Conservation (phyloP, 1,139 yeast genomes). For the Debaryomycetaceae sp. region DNA sequence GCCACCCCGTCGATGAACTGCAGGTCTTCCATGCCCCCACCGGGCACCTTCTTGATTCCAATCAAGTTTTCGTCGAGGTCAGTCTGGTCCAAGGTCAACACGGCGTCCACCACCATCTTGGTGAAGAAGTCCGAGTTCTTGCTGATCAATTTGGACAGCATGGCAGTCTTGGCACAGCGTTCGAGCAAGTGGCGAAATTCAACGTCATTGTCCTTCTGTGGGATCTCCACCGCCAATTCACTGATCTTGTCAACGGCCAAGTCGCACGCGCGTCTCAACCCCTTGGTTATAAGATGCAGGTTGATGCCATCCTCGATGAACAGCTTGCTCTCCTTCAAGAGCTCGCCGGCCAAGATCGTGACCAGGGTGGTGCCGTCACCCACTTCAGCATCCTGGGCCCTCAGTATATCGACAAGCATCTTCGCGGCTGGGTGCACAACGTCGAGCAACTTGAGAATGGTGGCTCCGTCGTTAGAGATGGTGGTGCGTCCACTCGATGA, state of each 20-base stretch:
- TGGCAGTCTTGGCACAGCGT: conserved; percentile 94
- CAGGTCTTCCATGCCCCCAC: conserved; percentile 96
- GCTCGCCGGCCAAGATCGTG: conserved; percentile 89
- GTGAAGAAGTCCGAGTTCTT: conserved; percentile 86
- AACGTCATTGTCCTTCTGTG: conserved; percentile 35
- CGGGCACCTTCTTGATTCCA: conserved; percentile 92
- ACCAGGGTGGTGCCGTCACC: conserved; percentile 99
- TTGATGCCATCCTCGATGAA: conserved; percentile 96
- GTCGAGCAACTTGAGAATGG: conserved; percentile 84
- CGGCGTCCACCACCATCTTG: conserved; percentile 96
- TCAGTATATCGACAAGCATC: conserved; percentile 87
- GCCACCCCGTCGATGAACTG: conserved; percentile 91
- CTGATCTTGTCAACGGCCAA: conserved; percentile 70
- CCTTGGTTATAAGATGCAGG: conserved; percentile 82
- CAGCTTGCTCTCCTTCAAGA: conserved; percentile 81
- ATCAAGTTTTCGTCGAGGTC: conserved; percentile 86
- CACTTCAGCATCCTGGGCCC: conserved; percentile 97
- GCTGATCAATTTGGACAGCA: conserved; percentile 91
- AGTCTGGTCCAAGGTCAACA: conserved; percentile 74
- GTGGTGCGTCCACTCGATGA: conserved; percentile 82
- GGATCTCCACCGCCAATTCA: conserved; percentile 71
- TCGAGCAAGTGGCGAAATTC: conserved; percentile 75
- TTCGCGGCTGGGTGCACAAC: conserved; percentile 99
- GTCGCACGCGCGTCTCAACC: conserved; percentile 77
- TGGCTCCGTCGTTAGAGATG: conserved; percentile 97